Base-by-base conservation (phyloP, 2,329 filamentous ascomycete genomes). In the Penicillium sp. region DNA sequence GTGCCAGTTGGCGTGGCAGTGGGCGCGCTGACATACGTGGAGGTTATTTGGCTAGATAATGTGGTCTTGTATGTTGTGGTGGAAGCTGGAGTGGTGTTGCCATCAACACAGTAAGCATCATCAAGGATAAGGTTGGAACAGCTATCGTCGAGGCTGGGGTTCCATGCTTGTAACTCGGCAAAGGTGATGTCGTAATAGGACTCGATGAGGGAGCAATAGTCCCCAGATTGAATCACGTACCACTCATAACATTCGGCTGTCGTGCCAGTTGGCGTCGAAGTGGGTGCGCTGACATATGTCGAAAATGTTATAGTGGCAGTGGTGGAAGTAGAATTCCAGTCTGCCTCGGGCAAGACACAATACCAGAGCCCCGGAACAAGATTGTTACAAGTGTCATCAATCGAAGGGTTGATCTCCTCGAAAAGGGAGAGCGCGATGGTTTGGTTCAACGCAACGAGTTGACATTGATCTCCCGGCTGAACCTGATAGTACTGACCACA, bases 351-450 rank as follows among this genome's bases (percentile, higher is more conserved):
- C 55, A 33, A 21, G 11, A 67, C 63, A 57, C 64, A 66, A 30
- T 62, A 60, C 5, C 62, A 61, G 30, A 63, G 38, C 9, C 60
- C 60, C 12, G 55, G 38, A 51, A 57, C 59, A 18, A 71, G 60
- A 11, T 63, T 63, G 9, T 26, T 48, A 55, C 68, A 71, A 30
- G 60, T 59, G n/a, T 30, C 55, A 18, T 62, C 60, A 23, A 67
- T 61, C 18, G 56, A 60, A 1, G 70, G 67, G 47, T 72, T 72
- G 18, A 61, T 61, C 14, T 28, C 38, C 45, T 62, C 53, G 40
- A 63, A 62, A 16, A 59, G 58, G 9, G 21, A 18, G 8, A 48
- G 33, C n/a, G 46, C 21, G 23, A 63, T 61, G 23, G 55, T 52
- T 16, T 57, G 30, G 38, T 59, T 61, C 18, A 63, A 47, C 8